A percentile compares a stretch with the other conserved stretches of the same genome.
Evolutionary conservation across 331 rosid species (phyloP).

Genomic region (Malus hybrid): DNA sequence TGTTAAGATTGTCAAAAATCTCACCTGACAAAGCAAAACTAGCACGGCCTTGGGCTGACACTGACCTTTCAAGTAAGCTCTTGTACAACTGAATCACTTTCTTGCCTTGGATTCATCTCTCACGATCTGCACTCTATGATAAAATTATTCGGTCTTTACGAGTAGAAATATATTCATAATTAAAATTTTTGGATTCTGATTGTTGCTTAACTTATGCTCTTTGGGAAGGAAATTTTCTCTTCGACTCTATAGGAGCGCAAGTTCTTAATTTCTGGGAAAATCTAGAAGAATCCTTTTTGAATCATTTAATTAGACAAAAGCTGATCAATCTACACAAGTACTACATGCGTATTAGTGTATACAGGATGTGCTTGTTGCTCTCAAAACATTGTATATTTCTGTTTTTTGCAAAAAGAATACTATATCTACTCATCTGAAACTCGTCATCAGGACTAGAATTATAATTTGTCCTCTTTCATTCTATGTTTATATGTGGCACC

Average conservation of each 20-base stretch:
- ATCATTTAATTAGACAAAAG: background rate
- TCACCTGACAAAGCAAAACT: constrained; percentile 66
- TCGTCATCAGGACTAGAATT: background rate
- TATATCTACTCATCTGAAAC: background rate
- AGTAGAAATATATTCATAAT: background rate
- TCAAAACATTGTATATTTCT: background rate
- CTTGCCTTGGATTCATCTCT: constrained; percentile 7
- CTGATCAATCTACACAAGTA: background rate
- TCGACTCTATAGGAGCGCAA: background rate
- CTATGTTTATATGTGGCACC: constrained; percentile 87
- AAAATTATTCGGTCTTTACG: background rate
- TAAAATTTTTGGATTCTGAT: background rate
- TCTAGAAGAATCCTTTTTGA: background rate
- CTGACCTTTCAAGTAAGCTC: constrained; percentile 65
- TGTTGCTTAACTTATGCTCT: background rate
- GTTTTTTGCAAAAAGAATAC: background rate
- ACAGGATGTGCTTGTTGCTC: background rate
- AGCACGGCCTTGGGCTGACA: constrained; percentile 40
- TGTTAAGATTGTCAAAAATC: constrained; percentile 48
- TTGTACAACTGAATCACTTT: background rate
- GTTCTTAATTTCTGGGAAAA: background rate
- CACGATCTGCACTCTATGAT: background rate
- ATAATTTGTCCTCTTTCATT: constrained; percentile 20
- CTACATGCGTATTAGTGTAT: background rate
- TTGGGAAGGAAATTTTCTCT: background rate